phyloP scores from a whole-genome alignment of 495 filamentous ascomycete species.

The Glarea lozoyensis region DNA sequence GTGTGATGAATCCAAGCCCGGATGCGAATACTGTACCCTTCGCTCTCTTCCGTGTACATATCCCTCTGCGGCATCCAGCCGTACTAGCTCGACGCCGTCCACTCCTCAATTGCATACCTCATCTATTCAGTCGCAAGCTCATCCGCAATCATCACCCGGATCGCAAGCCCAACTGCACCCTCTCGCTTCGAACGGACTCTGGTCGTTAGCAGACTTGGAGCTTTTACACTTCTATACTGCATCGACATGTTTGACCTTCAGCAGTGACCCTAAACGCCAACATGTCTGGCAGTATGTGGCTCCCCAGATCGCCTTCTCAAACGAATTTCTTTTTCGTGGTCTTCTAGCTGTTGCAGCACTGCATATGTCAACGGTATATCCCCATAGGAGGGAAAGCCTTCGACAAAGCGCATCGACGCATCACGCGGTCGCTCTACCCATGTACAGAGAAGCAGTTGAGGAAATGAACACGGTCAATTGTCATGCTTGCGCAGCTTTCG shows the following conservation, averaged over 20 bases:
- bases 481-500: constrained; percentile 7
- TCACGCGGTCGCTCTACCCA: neutral
- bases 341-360: constrained; percentile 6
- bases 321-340: constrained; percentile 5
- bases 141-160: neutral
- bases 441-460: neutral
- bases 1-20: constrained; percentile 8
- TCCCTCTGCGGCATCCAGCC: neutral
- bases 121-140: neutral
- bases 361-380: neutral
- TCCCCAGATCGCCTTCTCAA: constrained; percentile 3
- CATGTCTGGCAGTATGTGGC: constrained; percentile 1
- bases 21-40: neutral
- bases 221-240: constrained; percentile 5
- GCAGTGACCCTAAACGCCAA: neutral
- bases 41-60: neutral
- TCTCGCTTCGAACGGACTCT: neutral
- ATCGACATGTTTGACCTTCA: neutral
- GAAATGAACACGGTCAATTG: constrained; percentile 1
- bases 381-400: constrained; percentile 1
- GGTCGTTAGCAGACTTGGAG: neutral
- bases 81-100: neutral
- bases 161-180: neutral
- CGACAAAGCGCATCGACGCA: neutral
- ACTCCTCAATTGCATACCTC: neutral